Percentiles rank a stretch among this genome's conserved stretches.
These are phyloP conservation scores for Gelatoporia subvermispora DNA, from an alignment of 768 basidiomycete species.

Conservation along the genomic window DNA sequence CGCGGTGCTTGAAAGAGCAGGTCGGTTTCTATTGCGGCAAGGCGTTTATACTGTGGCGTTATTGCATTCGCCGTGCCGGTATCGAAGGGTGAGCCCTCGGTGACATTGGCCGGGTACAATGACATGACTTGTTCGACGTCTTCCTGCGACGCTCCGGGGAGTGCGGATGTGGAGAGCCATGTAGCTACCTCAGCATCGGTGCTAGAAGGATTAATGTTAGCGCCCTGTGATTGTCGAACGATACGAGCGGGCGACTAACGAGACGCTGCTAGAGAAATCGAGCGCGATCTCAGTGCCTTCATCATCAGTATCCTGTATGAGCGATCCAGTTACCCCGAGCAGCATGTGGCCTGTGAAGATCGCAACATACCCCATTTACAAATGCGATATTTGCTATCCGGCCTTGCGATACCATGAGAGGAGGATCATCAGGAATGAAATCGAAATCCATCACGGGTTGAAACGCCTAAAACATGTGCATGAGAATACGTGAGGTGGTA, in stretches of 20 bases:
- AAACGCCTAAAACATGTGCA: not conserved
- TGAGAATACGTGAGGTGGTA: slow-evolving; percentile 16
- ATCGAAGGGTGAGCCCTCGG: slow-evolving; percentile 49
- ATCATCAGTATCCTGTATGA: slow-evolving; percentile 41
- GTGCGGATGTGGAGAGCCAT: slow-evolving; percentile 16
- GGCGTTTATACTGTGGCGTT: slow-evolving; percentile 48
- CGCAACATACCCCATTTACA: slow-evolving; percentile 31
- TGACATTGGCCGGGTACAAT: slow-evolving; percentile 25
- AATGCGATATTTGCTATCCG: slow-evolving; percentile 45
- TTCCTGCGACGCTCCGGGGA: slow-evolving; percentile 12
- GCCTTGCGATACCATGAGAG: slow-evolving; percentile 38
- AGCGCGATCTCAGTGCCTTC: slow-evolving; percentile 45
- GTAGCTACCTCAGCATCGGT: slow-evolving; percentile 13
- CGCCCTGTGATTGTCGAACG: no score
- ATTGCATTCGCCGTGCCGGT: slow-evolving; percentile 42
- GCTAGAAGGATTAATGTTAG: slow-evolving; percentile 5
- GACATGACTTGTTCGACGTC: slow-evolving; percentile 15
- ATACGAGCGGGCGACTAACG: slow-evolving; percentile 13
- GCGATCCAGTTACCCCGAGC: no score
- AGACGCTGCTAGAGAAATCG: slow-evolving; percentile 20
- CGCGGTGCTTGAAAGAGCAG: slow-evolving; percentile 45
- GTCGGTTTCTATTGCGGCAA: slow-evolving; percentile 48
- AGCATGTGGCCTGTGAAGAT: no score
- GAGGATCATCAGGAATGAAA: not conserved
- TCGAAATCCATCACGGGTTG: not conserved